A percentile compares a stretch with the other conserved stretches of the same genome.
phyloP scores from a whole-genome alignment of 495 filamentous ascomycete genomes.

The Xylaria grammica region DNA sequence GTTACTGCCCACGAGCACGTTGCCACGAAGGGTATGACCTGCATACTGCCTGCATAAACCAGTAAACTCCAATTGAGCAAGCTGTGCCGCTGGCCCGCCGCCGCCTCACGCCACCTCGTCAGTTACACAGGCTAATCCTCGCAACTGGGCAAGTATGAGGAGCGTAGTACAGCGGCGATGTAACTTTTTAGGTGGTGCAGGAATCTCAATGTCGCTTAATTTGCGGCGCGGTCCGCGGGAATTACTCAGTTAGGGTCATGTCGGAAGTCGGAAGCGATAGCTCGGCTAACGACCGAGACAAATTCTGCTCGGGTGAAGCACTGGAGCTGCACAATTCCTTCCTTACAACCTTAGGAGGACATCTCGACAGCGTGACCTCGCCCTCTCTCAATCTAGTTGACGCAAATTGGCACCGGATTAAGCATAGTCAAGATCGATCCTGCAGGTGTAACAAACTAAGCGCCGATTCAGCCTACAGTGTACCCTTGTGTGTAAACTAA shows the following conservation, averaged over 20 bases:
- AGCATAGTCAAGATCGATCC: not conserved
- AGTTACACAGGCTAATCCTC: not conserved
- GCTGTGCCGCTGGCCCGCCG: constrained; percentile 1
- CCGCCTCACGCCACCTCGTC: not conserved
- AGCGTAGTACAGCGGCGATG: not conserved
- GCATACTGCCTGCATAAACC: constrained; percentile 14
- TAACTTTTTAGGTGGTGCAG: not conserved
- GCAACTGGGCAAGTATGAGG: not conserved
- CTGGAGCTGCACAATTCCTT: not conserved
- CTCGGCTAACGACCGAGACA: not conserved
- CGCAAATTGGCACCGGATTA: not conserved
- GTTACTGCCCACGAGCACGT: not conserved
- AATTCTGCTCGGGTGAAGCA: not conserved
- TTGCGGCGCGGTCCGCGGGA: too few species aligned
- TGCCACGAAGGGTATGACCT: constrained; percentile 12
- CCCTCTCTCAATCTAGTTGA: not conserved
- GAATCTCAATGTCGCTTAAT: not conserved
- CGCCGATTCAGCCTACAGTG: constrained; percentile 4
- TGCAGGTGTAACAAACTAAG: constrained; percentile 18
- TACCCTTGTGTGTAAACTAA: not conserved
- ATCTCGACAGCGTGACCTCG: not conserved
- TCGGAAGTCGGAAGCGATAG: not conserved
- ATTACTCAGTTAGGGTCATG: not conserved
- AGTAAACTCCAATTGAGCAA: not conserved
- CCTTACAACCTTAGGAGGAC: not conserved